Base-by-base conservation (phyloP, 164 flowering plant species). In the Pachysandra terminalis region DNA sequence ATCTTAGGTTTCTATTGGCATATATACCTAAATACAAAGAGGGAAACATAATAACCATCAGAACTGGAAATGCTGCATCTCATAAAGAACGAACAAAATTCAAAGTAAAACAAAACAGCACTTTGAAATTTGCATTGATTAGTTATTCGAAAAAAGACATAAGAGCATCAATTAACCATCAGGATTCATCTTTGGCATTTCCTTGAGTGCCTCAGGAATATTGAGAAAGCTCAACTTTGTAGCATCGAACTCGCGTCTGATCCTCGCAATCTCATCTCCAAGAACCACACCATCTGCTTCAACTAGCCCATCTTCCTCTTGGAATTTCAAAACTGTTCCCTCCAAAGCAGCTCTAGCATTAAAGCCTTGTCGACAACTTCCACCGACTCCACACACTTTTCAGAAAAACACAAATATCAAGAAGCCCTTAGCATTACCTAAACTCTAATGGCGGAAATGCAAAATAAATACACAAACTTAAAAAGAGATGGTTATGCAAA, bases 121-220 rank as follows among this genome's bases (percentile, higher is more conserved):
- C 7, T 10, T n/a, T 55, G 2, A 17, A 41, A 25, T 14, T 40
- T 28, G 28, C 14, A n/a, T 16, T 25, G 52, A 21, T 9, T 27
- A 69, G 48, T 19, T 26, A 45, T 45, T 22, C 68, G 37, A 59
- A 61, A 26, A 0, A 22, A 26, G 5, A 27, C 8, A 15, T 52
- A 37, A 7, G 35, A 53, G 27, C 26, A 26, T 52, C 16, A 53
- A 23, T 13, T 10, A 26, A 91, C 98, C 97, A 81, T 82, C 66
- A 9, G 98, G 98, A 72, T 95, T 84, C 90, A 86, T 87, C 74
- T 87, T 91, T 5, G 96, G 90, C 88, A 87, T 90, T 28, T 56
- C 74, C 63, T 83, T 81, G 53, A 95, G 78, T 9, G 94, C 85
- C 64, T 82, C 85, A 0, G 98, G 98, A 63, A 89, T 81, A 58